phyloP scores from a whole-genome alignment of 2,329 filamentous ascomycete species.

The Alternaria novae-zelandiae region DNA sequence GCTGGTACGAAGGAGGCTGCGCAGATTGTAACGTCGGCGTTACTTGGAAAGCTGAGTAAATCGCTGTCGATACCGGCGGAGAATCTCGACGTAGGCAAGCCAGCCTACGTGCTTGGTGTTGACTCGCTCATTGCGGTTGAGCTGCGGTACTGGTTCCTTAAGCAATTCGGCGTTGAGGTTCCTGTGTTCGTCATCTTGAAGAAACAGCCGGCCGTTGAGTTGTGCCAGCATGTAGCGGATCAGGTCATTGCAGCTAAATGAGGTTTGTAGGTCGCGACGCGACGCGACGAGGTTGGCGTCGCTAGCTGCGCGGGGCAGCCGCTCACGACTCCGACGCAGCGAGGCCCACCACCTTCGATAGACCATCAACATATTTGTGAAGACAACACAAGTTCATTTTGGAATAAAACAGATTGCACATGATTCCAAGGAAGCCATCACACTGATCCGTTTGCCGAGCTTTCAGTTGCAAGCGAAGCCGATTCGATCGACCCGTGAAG shows the following conservation, averaged over 20 bases:
- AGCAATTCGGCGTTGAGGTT: conserved; percentile 22
- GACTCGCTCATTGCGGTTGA: conserved; percentile 36
- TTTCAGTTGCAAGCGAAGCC: neutral
- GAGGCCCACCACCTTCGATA: neutral
- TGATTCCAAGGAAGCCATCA: neutral
- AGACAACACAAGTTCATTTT: too few relatives aligned
- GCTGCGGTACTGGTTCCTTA: conserved; percentile 25
- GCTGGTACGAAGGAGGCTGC: conserved; percentile 9
- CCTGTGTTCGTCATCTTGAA: conserved; percentile 26
- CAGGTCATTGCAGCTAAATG: conserved; percentile 5
- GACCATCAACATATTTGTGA: neutral
- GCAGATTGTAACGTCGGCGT: conserved; percentile 3
- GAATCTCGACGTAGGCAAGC: conserved; percentile 10
- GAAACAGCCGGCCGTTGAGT: conserved; percentile 8
- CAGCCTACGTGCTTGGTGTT: conserved; percentile 19
- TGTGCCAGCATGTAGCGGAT: conserved; percentile 8
- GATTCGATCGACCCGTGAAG: neutral
- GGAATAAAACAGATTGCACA: too few relatives aligned
- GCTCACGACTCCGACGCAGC: neutral
- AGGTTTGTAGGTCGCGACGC: neutral
- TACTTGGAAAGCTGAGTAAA: conserved; percentile 10
- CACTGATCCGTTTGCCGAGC: neutral
- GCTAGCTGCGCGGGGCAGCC: neutral
- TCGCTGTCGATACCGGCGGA: conserved; percentile 11
- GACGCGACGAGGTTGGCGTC: neutral